Conservation (phyloP, 1,139 yeast species). For the Taphrina betulina region DNA sequence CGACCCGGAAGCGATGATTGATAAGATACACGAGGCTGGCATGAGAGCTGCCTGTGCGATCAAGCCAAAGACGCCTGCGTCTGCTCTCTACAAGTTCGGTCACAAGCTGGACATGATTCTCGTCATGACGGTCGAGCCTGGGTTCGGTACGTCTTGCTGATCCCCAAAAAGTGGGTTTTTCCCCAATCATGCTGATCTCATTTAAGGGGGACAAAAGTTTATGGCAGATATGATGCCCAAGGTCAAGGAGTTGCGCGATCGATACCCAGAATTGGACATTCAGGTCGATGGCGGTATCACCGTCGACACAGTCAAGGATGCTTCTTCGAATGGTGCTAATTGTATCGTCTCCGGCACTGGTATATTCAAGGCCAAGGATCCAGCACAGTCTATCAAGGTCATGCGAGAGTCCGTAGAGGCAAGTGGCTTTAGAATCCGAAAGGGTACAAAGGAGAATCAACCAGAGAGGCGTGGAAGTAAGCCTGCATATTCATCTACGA, state of each 20-base stretch:
- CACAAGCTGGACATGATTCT: conserved; percentile 81
- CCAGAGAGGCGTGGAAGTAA: conserved; percentile 8
- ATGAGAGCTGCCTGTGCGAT: conserved; percentile 93
- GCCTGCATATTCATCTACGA: neutral
- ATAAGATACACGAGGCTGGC: conserved; percentile 72
- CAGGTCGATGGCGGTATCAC: conserved; percentile 98
- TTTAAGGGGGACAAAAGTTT: conserved; percentile 89
- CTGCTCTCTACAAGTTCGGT: conserved; percentile 72
- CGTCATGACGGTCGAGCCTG: conserved; percentile 56
- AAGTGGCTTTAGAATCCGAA: conserved; percentile 6
- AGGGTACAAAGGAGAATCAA: conserved; percentile 13
- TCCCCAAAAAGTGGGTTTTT: no score
- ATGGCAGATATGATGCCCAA: conserved; percentile 96
- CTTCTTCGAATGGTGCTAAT: conserved; percentile 94
- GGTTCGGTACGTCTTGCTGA: conserved; percentile 15
- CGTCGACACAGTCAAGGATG: conserved; percentile 72
- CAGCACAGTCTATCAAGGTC: conserved; percentile 65
- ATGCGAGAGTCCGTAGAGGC: conserved; percentile 61
- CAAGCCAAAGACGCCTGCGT: conserved; percentile 91
- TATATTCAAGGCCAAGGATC: conserved; percentile 56
- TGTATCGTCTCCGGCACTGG: conserved; percentile 98
- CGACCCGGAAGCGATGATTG: conserved; percentile 72
- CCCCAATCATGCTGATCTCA: no score
- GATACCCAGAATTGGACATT: conserved; percentile 75
- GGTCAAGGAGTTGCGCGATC: conserved; percentile 64